Evolutionary conservation across 2,329 filamentous ascomycete genomes (phyloP), one percentile per base, ranked within the genome.

Genomic region (Aspergillus flavus): DNA sequence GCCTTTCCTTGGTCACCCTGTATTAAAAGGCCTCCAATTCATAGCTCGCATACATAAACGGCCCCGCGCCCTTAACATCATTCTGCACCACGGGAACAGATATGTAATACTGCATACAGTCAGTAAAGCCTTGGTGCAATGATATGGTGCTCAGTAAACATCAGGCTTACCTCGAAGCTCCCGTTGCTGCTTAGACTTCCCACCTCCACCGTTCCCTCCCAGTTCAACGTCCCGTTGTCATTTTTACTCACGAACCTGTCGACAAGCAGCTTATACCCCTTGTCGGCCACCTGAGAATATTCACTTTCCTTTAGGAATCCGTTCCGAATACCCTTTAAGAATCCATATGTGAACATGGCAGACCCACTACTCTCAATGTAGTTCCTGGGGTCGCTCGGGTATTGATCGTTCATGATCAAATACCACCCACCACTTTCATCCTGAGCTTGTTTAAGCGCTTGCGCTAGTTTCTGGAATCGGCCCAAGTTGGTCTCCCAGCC

Each of bases 41-140:
- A n/a, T 67, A 62, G 23, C 64, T 63, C 2, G 64, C 65, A 45
- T 67, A 67, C 54, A 67, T 67, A 26, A 67, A 67, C 12, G 65
- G 64, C 10, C 65, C 65, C 6, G 61, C 61, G 7, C 65, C 65
- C 52, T 66, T 66, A 21, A 62, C 61, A 32, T 67, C 63, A 46
- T 67, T 66, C 34, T 62, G 59, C 39, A 41, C 59, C 16, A 67
- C 26, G 1, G 64, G 65, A n/a, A 67, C 64, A 11, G 64, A 67
- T 43, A 66, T 36, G 26, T 67, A 67, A 54, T 67, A 67, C 65
- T 67, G 43, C 14, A 3, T n/a, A 7, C 7, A 3, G 41, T 30
- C 12, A 64, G 61, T 6, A 3, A 41, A 19, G 1, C 19, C 19
- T 6, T 10, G 39, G 43, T 7, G 4, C 26, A 32, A 0, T 36